Percentiles rank a stretch among this genome's conserved stretches.
Evolutionary conservation across 2,329 filamentous ascomycete species (phyloP).

Genomic region (Curvularia lunata): DNA sequence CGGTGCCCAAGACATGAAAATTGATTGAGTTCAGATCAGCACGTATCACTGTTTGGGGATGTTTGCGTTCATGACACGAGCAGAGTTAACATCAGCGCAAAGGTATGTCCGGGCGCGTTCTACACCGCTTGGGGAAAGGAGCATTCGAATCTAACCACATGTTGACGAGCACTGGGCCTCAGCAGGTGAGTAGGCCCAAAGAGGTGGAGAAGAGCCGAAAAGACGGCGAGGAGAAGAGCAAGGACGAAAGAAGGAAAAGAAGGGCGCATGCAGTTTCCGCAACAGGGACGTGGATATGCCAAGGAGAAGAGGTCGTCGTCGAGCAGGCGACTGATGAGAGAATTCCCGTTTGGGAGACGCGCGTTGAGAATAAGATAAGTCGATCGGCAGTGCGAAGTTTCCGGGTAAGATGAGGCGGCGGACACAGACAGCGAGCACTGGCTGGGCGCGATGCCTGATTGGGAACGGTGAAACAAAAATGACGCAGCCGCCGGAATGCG

Average conservation of each 20-base stretch:
- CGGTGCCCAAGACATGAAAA: background rate
- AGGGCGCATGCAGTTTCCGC: background rate
- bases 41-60: background rate
- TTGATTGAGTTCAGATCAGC: background rate
- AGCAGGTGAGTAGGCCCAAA: background rate
- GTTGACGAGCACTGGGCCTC: background rate
- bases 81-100: background rate
- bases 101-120: background rate
- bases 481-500: slow-evolving; percentile 9
- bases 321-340: background rate
- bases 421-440: background rate
- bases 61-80: background rate
- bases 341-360: slow-evolving; percentile 2
- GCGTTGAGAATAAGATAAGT: background rate
- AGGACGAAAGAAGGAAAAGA: background rate
- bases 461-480: slow-evolving; percentile 10
- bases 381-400: slow-evolving; percentile 1
- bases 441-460: background rate
- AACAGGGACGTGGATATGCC: background rate
- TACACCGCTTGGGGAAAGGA: background rate
- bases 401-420: slow-evolving; percentile 3
- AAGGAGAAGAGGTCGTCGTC: background rate
- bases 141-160: background rate
- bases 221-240: background rate
- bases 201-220: background rate